Evolutionary conservation across 202 grass and related monocot species (phyloP).

Genomic region (Musa balbisiana): DNA sequence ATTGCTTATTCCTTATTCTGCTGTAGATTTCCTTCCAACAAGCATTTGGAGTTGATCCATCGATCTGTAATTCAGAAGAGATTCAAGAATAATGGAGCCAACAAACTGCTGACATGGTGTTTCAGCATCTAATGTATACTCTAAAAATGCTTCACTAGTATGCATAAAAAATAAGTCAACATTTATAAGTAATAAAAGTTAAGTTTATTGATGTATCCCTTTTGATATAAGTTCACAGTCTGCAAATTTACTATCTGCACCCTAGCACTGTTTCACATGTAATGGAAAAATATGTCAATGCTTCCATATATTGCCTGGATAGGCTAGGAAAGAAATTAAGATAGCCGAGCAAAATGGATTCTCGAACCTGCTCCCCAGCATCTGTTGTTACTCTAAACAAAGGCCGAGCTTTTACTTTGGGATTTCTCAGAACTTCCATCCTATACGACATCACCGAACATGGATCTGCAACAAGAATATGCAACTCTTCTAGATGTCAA

Average conservation of each 20-base stretch:
- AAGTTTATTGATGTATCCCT: background rate
- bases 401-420: conserved; percentile 63
- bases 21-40: conserved; percentile 97
- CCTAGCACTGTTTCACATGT: background rate
- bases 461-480: conserved; percentile 57
- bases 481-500: conserved; percentile 2
- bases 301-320: background rate
- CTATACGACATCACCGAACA: conserved; percentile 60
- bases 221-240: background rate
- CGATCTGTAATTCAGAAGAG: conserved; percentile 45
- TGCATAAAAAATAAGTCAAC: background rate
- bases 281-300: background rate
- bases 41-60: conserved; percentile 72
- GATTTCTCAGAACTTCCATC: conserved; percentile 95
- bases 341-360: background rate
- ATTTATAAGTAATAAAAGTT: background rate
- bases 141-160: background rate
- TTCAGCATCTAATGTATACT: background rate
- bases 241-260: background rate
- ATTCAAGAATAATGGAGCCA: conserved; percentile 20
- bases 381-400: conserved; percentile 79
- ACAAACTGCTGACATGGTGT: conserved; percentile 14
- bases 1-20: conserved; percentile 65
- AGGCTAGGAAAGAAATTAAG: background rate
- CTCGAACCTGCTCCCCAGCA: conserved; percentile 60